Conservation (phyloP, 495 filamentous ascomycete species). For the Penicillium odoratum region DNA sequence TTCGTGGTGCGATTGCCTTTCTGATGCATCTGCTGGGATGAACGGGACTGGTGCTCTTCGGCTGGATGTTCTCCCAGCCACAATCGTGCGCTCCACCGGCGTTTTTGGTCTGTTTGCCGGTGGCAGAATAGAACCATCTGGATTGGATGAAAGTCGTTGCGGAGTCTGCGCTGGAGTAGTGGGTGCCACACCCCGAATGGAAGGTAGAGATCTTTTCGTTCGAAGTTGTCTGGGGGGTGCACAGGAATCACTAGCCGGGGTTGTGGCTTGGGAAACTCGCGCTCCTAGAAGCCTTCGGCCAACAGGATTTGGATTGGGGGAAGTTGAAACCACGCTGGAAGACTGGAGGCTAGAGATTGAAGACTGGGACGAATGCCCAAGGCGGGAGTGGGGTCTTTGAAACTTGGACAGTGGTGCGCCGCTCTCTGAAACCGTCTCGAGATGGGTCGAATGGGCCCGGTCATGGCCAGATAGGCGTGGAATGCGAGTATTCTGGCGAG, state of each 20-base stretch:
- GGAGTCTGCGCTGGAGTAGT: slow-evolving; percentile 33
- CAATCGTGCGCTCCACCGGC: slow-evolving; percentile 60
- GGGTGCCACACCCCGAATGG: slow-evolving; percentile 58
- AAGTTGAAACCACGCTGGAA: slow-evolving; percentile 49
- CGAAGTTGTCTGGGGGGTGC: slow-evolving; percentile 72
- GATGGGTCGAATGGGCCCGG: slow-evolving; percentile 64
- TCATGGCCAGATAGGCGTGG: slow-evolving; percentile 64
- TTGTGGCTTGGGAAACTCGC: slow-evolving; percentile 52
- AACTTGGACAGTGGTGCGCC: slow-evolving; percentile 67
- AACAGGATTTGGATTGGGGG: slow-evolving; percentile 55
- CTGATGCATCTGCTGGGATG: slow-evolving; percentile 73
- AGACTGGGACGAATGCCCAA: slow-evolving; percentile 66
- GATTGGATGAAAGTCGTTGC: slow-evolving; percentile 41
- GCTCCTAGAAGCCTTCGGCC: slow-evolving; percentile 57
- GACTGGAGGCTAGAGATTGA: slow-evolving; percentile 65
- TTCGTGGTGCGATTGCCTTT: slow-evolving; percentile 76
- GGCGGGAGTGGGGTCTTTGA: slow-evolving; percentile 61
- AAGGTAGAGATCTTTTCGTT: slow-evolving; percentile 85
- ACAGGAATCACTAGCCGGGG: slow-evolving; percentile 57
- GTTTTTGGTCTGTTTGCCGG: slow-evolving; percentile 64
- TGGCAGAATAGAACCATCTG: slow-evolving; percentile 42
- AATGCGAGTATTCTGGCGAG: slow-evolving; percentile 50
- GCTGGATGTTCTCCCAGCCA: slow-evolving; percentile 54
- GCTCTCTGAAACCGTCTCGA: slow-evolving; percentile 92
- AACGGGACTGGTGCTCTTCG: slow-evolving; percentile 72